phyloP scores from a whole-genome alignment of 2,329 filamentous ascomycete species.

The Talaromyces sp. region DNA sequence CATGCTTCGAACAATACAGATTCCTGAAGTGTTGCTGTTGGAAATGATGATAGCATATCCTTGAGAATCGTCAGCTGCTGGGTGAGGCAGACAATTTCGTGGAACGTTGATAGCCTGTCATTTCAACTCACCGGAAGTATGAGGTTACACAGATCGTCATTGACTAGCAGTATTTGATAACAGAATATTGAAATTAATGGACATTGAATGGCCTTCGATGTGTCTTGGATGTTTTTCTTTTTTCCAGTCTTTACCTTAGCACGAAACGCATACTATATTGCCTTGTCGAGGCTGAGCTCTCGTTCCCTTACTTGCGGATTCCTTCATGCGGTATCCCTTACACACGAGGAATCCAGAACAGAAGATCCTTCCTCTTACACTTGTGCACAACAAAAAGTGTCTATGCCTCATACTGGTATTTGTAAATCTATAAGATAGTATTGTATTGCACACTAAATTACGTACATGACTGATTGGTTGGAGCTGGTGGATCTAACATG shows the following conservation, averaged over 20 bases:
- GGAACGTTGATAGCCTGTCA: background rate
- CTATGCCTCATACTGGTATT: background rate
- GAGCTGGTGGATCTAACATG: background rate
- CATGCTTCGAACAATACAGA: background rate
- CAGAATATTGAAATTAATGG: background rate
- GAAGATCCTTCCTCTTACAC: background rate
- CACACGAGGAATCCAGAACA: background rate
- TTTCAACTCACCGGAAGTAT: background rate
- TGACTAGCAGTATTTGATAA: background rate
- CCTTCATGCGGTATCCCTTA: background rate
- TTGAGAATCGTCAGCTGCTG: background rate
- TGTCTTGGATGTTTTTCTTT: background rate
- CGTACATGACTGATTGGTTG: background rate
- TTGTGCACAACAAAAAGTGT: background rate
- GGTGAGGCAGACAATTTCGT: background rate
- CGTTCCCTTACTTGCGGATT: background rate
- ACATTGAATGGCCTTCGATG: background rate
- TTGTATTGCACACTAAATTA: background rate
- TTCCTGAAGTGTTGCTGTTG: background rate
- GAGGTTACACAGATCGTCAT: background rate
- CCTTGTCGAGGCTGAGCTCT: background rate
- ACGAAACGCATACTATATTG: background rate
- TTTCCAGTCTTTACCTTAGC: too few species aligned
- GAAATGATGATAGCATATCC: background rate
- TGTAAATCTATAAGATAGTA: background rate